Percentiles rank a stretch among this genome's conserved stretches.
Conservation (phyloP, 495 filamentous ascomycete species). For the Neurospora africana region DNA sequence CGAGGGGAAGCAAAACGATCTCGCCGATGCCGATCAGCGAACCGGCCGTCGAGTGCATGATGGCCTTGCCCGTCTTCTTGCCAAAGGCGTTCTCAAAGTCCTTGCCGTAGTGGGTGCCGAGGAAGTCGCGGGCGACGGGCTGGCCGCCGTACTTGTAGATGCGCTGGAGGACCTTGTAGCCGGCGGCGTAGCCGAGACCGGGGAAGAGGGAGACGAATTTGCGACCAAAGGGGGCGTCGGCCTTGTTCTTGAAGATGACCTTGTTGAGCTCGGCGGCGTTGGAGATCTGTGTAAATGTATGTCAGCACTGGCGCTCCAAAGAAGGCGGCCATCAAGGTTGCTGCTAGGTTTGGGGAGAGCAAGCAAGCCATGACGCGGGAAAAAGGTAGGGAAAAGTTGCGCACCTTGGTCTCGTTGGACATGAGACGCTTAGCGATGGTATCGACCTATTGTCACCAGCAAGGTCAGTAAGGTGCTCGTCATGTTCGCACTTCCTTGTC, state of each 20-base stretch:
- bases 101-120: constrained; percentile 67
- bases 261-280: constrained; percentile 56
- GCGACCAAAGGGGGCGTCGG: constrained; percentile 50
- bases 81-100: constrained; percentile 85
- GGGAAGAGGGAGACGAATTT: constrained; percentile 97
- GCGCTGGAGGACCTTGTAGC: constrained; percentile 95
- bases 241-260: constrained; percentile 90
- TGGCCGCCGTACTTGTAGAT: constrained; percentile 99
- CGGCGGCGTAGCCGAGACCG: constrained; percentile 90
- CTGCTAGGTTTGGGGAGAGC: not conserved
- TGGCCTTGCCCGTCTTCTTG: constrained; percentile 93
- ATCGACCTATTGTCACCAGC: constrained; percentile 62
- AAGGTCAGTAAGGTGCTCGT: constrained; percentile 9
- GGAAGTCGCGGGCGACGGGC: constrained; percentile 87
- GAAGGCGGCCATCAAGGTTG: not conserved
- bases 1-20: constrained; percentile 86
- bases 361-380: too few species aligned
- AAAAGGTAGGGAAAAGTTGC: not conserved
- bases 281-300: constrained; percentile 39
- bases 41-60: constrained; percentile 94
- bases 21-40: constrained; percentile 95
- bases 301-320: too few species aligned
- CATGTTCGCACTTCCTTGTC: not conserved
- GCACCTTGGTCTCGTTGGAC: constrained; percentile 82
- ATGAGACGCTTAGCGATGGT: constrained; percentile 98